Evolutionary conservation across 1,284 basidiomycete genomes (phyloP), one percentile per base, ranked within the genome.

Genomic region (Rugosomyces carneus): DNA sequence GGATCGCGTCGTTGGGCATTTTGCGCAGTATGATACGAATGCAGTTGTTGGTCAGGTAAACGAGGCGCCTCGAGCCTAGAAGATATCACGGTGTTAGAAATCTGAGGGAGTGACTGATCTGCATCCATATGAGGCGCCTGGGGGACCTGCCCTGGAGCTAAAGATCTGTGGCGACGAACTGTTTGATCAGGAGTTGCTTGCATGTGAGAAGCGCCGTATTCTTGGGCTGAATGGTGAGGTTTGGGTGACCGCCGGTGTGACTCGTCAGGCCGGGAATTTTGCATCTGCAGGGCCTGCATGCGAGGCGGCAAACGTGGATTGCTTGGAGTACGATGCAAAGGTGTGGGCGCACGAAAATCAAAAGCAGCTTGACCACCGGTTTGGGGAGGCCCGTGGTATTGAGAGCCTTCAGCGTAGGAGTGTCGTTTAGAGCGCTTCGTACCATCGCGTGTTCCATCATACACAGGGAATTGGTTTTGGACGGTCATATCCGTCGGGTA

Each of bases 261-360:
- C 44, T 55, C 52, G 37, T 51, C 50, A 8, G 47, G 42, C 27
- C 51, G 41, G 24, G 39, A 44, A 13, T 44, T 43, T 29, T 50
- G 47, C 47, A 47, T 53, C 42, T 53, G 53, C 13, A 55, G 26
- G 26, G 53, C 53, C 40, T 55, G 53, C 55, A 56, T 56, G 20
- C 53, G 53, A 11, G 53, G 53, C 24, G 52, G 53, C 11, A 55
- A 44, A 36, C 51, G 51, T 15, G 45, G 40, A 34, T 54, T 50
- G 16, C 21, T 51, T 40, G 46, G 47, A 40, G 38, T 34, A 7
- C 51, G 53, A 44, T 47, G 42, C 42, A 34, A 41, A 24, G 49
- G 41, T 11, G 20, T 44, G 5, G 46, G 37, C 13, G 29, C 24
- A 36, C 46, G 46, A 38, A 38, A 32, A 32, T 53, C 49, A 7